Base-by-base conservation (phyloP, 352 stramenopile species). In the Aphanomyces euteiches region DNA sequence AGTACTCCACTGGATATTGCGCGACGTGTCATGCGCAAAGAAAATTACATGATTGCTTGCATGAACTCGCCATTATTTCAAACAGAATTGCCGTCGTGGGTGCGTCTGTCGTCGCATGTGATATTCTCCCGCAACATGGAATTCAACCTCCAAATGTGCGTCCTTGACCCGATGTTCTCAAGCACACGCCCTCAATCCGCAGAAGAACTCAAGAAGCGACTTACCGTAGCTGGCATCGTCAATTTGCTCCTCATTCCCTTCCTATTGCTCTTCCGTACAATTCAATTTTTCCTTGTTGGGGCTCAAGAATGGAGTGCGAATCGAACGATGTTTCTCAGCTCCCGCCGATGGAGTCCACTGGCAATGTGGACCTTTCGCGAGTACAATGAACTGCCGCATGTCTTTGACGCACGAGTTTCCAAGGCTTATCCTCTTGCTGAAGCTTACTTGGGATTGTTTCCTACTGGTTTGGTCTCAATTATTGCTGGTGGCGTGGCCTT, bases 1-100 rank as follows among this genome's bases (percentile, higher is more conserved):
- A 78, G 79, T 38, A 90, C 84, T 37, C 79, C 90, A 6, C 90
- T 97, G 36, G 88, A 97, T 72, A 90, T 99, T 70, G 95, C 96
- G 1, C 82, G 93, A 66, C 91, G 97, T 56, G 99, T 99, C 77
- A 97, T 99, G 88, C 88, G 97, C 4, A 92, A 96, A 50, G 96
- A 99, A 64, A 99, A 99, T 79, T 99, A 98, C 77, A 75, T 99
- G 17, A 97, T 99, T 67, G 96, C 95, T 10, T 95, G 98, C 73
- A 97, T 99, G 81, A 99, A 98, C 79, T 83, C 96, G 61, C 78
- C 88, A 36, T 77, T 98, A 13, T 90, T 99, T 48, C 90, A 98
- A 76, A 79, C 96, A 17, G 83, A 79, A 34, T 50, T 96, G 54
- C 82, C 81, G 0, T 63, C 80, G 43, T 77, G 69, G 50, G 64